phyloP scores from a whole-genome alignment of 163 green algal genomes.

The Picocystis sp. region DNA sequence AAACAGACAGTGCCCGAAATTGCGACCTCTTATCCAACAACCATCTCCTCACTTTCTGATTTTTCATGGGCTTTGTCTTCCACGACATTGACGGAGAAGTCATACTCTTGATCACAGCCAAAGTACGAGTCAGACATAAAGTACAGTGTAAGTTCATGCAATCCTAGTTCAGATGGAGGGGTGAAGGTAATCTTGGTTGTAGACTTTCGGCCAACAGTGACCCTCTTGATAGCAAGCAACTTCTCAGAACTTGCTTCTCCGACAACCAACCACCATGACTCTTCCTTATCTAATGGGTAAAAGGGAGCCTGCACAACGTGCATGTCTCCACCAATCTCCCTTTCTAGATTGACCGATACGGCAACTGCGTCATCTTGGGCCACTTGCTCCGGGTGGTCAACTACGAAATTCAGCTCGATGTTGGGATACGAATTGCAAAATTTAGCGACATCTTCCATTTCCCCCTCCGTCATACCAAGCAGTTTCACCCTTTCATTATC shows the following conservation, averaged over 20 bases:
- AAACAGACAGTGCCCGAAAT: no score
- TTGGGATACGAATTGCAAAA: slow-evolving; percentile 69
- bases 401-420: slow-evolving; percentile 49
- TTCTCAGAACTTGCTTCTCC: slow-evolving; percentile 58
- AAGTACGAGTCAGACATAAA: slow-evolving; percentile 98
- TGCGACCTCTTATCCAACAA: slow-evolving; percentile 13
- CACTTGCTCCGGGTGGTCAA: slow-evolving; percentile 25
- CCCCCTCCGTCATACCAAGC: slow-evolving; percentile 27
- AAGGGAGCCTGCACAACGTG: slow-evolving; percentile 34
- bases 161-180: slow-evolving; percentile 41
- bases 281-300: slow-evolving; percentile 51
- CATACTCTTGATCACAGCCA: slow-evolving; percentile 85
- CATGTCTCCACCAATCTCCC: slow-evolving; percentile 52
- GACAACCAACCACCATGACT: slow-evolving; percentile 96
- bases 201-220: slow-evolving; percentile 23
- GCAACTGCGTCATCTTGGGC: slow-evolving; percentile 29
- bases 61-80: slow-evolving; percentile 18
- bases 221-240: slow-evolving; percentile 85
- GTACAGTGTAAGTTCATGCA: slow-evolving; percentile 61
- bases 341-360: slow-evolving; percentile 50
- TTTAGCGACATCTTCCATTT: slow-evolving; percentile 65
- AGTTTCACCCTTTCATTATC: slow-evolving; percentile 47
- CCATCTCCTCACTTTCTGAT: slow-evolving; percentile 10
- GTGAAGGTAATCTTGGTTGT: slow-evolving; percentile 72
- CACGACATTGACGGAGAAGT: slow-evolving; percentile 71